These are phyloP conservation scores for Lachnellula cervina DNA, from an alignment of 2,329 filamentous ascomycete genomes.

Conservation along the genomic window DNA sequence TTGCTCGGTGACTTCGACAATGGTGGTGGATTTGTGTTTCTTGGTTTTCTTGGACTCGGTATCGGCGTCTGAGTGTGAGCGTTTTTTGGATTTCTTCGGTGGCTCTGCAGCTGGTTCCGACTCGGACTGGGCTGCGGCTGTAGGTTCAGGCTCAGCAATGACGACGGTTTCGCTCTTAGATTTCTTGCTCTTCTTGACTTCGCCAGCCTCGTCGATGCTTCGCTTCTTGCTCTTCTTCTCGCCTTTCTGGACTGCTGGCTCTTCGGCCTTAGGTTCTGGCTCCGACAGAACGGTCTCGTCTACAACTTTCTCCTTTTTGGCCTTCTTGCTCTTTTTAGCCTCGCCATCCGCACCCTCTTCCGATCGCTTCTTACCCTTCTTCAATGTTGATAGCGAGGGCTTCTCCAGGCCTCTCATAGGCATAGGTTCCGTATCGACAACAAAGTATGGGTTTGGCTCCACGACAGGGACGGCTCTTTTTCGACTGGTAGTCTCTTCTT, in stretches of 20 bases:
- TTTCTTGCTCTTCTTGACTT: background rate
- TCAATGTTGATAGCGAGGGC: background rate
- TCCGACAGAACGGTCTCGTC: conserved; percentile 44
- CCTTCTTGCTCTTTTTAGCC: conserved; percentile 46
- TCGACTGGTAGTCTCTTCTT: background rate
- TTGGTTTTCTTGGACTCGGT: background rate
- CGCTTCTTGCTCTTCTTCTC: background rate
- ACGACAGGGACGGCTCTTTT: background rate
- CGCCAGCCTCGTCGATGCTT: background rate
- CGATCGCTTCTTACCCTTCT: conserved; percentile 16
- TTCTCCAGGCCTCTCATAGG: conserved; percentile 9
- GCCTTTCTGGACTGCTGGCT: background rate
- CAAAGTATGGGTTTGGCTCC: conserved; percentile 23
- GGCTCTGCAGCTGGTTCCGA: background rate
- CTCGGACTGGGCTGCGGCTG: no score
- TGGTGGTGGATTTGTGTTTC: background rate
- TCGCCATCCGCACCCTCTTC: conserved; percentile 28
- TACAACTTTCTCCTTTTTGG: conserved; percentile 4
- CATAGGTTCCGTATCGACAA: conserved; percentile 24
- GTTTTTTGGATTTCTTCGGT: conserved; percentile 43
- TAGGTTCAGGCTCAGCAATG: background rate
- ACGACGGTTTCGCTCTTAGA: background rate
- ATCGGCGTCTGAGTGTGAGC: background rate
- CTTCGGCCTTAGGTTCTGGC: conserved; percentile 15
- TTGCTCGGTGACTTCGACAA: background rate